Evolutionary conservation across 345 rosid genomes (phyloP).

Genomic region (Eucalyptus marginata): DNA sequence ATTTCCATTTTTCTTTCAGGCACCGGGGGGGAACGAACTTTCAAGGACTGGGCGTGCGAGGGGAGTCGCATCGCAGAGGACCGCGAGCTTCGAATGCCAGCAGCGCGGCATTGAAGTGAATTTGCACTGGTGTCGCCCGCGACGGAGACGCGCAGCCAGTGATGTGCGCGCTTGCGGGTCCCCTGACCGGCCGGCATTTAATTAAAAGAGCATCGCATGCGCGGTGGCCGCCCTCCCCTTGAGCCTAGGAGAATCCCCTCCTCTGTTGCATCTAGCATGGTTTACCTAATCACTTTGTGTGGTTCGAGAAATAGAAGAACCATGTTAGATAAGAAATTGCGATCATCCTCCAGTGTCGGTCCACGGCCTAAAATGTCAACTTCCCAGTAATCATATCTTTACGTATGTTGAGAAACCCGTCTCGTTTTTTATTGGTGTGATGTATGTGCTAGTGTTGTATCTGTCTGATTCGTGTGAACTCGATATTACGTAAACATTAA

Average conservation of each 20-base stretch:
- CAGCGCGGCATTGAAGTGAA: not conserved
- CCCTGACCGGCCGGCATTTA: not conserved
- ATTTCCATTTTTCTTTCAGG: not conserved
- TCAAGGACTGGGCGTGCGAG: not conserved
- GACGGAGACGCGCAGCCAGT: not conserved
- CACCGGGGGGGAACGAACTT: accelerated
- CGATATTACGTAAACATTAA: accelerated
- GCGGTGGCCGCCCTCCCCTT: not conserved
- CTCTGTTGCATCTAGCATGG: not conserved
- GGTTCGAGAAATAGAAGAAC: not conserved
- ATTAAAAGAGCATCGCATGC: not conserved
- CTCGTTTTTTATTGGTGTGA: accelerated
- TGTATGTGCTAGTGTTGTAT: not conserved
- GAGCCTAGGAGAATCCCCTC: not conserved
- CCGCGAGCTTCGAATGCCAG: not conserved
- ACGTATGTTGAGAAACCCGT: not conserved
- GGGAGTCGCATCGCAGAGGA: not conserved
- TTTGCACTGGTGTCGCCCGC: not conserved
- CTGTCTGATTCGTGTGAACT: accelerated
- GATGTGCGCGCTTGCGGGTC: not conserved
- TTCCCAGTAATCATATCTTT: not conserved
- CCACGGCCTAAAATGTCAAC: not conserved
- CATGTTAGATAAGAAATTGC: not conserved
- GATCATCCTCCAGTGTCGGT: not conserved
- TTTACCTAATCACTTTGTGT: not conserved